These are phyloP conservation scores for Tricholoma bakamatsutake DNA, from an alignment of 768 basidiomycete species.

Conservation along the genomic window DNA sequence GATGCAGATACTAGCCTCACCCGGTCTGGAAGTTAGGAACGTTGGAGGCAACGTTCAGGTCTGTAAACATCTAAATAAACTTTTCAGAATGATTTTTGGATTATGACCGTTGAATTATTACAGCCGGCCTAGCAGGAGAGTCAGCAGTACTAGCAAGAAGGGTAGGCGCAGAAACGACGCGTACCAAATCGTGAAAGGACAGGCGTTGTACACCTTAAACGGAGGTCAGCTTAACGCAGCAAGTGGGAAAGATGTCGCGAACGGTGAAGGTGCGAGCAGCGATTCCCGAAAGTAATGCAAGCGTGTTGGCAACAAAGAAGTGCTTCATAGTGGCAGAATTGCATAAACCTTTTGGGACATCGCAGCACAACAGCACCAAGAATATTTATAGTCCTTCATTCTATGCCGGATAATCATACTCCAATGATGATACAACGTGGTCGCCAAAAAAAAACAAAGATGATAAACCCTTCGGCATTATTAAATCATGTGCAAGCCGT, in stretches of 20 bases:
- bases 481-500: no score
- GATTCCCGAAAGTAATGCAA: constrained; percentile 21
- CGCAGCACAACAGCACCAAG: neutral
- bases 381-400: neutral
- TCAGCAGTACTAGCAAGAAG: neutral
- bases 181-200: constrained; percentile 67
- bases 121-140: constrained; percentile 30
- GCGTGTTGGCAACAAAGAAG: constrained; percentile 10
- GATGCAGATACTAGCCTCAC: constrained; percentile 22
- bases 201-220: constrained; percentile 46
- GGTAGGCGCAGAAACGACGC: constrained; percentile 5
- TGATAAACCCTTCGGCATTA: neutral
- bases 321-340: constrained; percentile 22
- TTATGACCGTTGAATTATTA: constrained; percentile 9
- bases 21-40: constrained; percentile 40
- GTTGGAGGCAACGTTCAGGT: constrained; percentile 42
- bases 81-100: neutral
- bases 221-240: neutral
- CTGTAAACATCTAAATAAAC: constrained; percentile 50
- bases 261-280: constrained; percentile 56
- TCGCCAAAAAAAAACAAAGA: no score
- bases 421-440: neutral
- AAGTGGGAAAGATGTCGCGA: constrained; percentile 1
- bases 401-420: neutral
- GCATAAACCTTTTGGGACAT: neutral